phyloP scores from a whole-genome alignment of 768 basidiomycete species.

The Lactarius sp. region DNA sequence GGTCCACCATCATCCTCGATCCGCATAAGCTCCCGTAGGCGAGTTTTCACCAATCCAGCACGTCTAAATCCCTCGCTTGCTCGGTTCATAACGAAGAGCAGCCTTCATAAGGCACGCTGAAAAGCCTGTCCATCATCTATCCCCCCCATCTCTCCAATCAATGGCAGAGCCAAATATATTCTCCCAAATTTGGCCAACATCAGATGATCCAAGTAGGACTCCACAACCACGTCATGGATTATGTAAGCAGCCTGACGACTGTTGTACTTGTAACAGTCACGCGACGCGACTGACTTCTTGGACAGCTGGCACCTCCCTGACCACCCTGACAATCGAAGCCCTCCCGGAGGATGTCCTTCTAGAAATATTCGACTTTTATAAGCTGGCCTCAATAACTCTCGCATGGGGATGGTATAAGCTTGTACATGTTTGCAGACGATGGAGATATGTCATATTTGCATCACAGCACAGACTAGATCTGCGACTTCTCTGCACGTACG shows the following conservation, averaged over 20 bases:
- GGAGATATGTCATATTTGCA: neutral
- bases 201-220: too few relatives aligned
- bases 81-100: too few relatives aligned
- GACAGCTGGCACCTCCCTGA: neutral
- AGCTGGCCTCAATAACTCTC: neutral
- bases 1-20: too few relatives aligned
- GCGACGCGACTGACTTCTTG: neutral
- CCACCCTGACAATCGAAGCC: neutral
- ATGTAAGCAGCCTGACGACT: neutral
- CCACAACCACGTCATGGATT: neutral
- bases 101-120: too few relatives aligned
- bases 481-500: slow-evolving; percentile 11
- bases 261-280: neutral
- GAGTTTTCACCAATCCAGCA: too few relatives aligned
- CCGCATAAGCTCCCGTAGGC: too few relatives aligned
- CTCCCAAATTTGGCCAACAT: too few relatives aligned
- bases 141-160: neutral
- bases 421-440: slow-evolving; percentile 4
- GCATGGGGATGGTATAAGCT: slow-evolving; percentile 8
- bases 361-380: slow-evolving; percentile 3
- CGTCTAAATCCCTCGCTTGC: too few relatives aligned
- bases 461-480: slow-evolving; percentile 6
- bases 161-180: neutral
- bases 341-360: slow-evolving; percentile 11
- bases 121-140: too few relatives aligned